Percentiles rank a stretch among this genome's conserved stretches.
These are phyloP conservation scores for Globisporangium rhizosaccharum DNA, from an alignment of 352 stramenopile species.

Conservation along the genomic window DNA sequence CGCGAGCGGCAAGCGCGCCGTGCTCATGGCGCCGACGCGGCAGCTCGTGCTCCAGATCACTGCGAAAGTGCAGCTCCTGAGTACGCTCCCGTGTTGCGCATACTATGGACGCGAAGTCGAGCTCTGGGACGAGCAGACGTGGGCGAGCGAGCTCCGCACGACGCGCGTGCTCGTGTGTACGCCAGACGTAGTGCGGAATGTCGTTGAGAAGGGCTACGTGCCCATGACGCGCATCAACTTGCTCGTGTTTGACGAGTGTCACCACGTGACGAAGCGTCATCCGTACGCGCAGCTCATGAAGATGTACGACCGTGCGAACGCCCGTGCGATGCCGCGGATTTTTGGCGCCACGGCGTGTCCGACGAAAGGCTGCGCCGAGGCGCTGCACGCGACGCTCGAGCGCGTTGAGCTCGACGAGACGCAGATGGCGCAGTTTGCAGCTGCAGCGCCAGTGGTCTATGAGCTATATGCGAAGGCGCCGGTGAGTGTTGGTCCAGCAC, in stretches of 20 bases:
- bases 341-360: slow-evolving; percentile 83
- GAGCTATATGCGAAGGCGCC: slow-evolving; percentile 41
- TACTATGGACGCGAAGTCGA: slow-evolving; percentile 49
- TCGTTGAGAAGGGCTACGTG: slow-evolving; percentile 83
- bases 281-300: slow-evolving; percentile 87
- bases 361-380: slow-evolving; percentile 65
- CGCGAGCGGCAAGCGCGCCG: slow-evolving; percentile 49
- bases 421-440: slow-evolving; percentile 60
- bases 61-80: slow-evolving; percentile 59
- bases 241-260: slow-evolving; percentile 89
- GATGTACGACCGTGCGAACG: slow-evolving; percentile 52
- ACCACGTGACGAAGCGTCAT: slow-evolving; percentile 86
- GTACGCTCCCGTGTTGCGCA: slow-evolving; percentile 46
- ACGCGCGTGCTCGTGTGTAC: slow-evolving; percentile 83
- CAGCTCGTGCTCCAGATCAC: slow-evolving; percentile 79
- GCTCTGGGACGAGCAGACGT: slow-evolving; percentile 60
- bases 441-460: slow-evolving; percentile 56
- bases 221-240: slow-evolving; percentile 71
- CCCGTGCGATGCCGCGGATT: slow-evolving; percentile 46
- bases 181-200: slow-evolving; percentile 79
- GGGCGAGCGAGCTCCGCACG: slow-evolving; percentile 45
- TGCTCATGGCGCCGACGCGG: slow-evolving; percentile 79
- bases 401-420: slow-evolving; percentile 55
- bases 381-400: slow-evolving; percentile 64
- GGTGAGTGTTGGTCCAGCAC: background rate